Evolutionary conservation across 2,329 filamentous ascomycete species (phyloP), one percentile per base, ranked within the genome.

Genomic region (Blastomyces parvus): DNA sequence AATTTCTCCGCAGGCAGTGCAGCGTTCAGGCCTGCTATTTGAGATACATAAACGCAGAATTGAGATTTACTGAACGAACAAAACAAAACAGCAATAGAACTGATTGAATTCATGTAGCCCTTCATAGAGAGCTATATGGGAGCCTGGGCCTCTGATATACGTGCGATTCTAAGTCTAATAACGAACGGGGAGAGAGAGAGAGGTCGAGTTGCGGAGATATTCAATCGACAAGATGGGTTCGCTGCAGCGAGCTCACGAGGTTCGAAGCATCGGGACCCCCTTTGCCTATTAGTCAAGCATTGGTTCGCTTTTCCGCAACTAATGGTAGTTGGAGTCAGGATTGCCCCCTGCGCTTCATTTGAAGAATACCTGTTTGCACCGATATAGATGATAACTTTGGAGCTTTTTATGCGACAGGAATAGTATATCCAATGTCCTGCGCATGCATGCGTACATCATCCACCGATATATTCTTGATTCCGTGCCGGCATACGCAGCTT

Each of bases 401-500:
- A 48, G n/a, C n/a, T 48, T n/a, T 22, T 48, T 48, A 48, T 48
- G n/a, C n/a, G n/a, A n/a, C 53, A 59, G 9, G 52, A 62, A 33
- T 64, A 67, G 75, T n/a, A 74, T 73, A n/a, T 62, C 78, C 33
- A 71, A 14, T 40, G 55, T 27, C 59, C 67, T 62, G 66, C 73
- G 5, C 69, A 76, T 38, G 5, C 69, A 76, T 38, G 73, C 74
- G 27, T 81, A 77, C 64, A 65, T 81, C 22, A 72, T 79, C 63
- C 75, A 80, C 66, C 72, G 73, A 46, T 80, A 73, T 68, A 76
- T 80, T 48, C 60, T 78, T n/a, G 75, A 80, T 55, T 65, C 73
- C 19, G 53, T 71, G 30, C 64, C 65, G 40, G 40, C 17, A 44
- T 44, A 44, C 17, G 8, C 13, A 44, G 40, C 4, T 44, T 44